Conservation (phyloP, 116 monocot species). For the Iris pallida region DNA sequence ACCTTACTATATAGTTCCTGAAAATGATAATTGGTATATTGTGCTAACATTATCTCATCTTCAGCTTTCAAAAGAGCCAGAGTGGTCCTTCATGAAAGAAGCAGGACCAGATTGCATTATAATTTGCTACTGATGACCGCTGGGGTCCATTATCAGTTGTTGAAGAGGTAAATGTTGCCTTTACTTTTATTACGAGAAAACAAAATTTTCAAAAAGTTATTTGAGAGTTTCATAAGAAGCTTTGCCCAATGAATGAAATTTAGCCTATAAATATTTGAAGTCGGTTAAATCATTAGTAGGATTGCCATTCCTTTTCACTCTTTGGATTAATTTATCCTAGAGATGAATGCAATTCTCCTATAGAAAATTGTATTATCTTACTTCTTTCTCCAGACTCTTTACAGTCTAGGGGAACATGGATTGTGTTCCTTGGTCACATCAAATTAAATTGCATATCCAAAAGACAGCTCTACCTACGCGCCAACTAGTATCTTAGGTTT, state of each 20-base stretch:
- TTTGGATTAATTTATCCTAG: background rate
- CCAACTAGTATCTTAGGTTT: too few species aligned
- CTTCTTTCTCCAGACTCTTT: too few species aligned
- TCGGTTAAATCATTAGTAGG: background rate
- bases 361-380: background rate
- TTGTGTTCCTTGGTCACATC: too few species aligned
- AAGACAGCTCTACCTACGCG: too few species aligned
- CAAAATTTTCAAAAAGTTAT: background rate
- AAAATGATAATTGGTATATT: background rate
- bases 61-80: constrained; percentile 71
- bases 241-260: constrained; percentile 1
- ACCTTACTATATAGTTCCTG: background rate
- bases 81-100: constrained; percentile 79
- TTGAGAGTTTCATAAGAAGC: background rate
- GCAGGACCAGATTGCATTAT: constrained; percentile 48
- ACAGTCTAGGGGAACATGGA: too few species aligned
- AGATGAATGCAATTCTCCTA: background rate
- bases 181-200: constrained; percentile 3
- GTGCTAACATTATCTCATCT: constrained; percentile 6
- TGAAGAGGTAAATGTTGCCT: constrained; percentile 53
- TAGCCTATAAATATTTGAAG: background rate
- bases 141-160: constrained; percentile 78
- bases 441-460: too few species aligned
- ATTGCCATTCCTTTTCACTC: background rate
- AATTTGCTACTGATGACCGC: constrained; percentile 84